Percentiles rank a stretch among this genome's conserved stretches.
Conservation (phyloP, 805 yeast species). For the Sporopachydermia lactativora region DNA sequence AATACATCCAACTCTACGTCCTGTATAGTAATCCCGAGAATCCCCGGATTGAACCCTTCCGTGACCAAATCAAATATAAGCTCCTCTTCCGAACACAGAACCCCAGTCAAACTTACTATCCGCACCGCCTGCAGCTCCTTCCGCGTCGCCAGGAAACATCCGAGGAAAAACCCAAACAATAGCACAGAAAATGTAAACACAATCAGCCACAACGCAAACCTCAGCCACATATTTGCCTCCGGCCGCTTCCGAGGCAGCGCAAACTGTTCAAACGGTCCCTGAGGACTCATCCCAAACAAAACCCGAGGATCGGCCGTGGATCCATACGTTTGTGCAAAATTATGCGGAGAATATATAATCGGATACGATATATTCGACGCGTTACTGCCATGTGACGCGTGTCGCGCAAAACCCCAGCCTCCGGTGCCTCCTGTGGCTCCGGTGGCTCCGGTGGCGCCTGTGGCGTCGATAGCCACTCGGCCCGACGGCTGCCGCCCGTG, state of each 20-base stretch:
- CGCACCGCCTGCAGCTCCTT: slow-evolving; percentile 63
- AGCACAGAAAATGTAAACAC: slow-evolving; percentile 35
- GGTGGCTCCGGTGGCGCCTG: background rate
- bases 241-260: background rate
- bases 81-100: slow-evolving; percentile 74
- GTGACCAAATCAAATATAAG: slow-evolving; percentile 65
- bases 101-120: slow-evolving; percentile 47
- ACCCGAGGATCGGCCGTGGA: background rate
- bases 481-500: slow-evolving; percentile 1
- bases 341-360: slow-evolving; percentile 32
- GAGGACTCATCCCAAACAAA: slow-evolving; percentile 1
- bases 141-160: slow-evolving; percentile 74
- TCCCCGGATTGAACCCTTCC: slow-evolving; percentile 79
- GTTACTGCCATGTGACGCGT: background rate
- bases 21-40: slow-evolving; percentile 48
- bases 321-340: slow-evolving; percentile 17
- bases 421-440: background rate
- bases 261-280: background rate
- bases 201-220: slow-evolving; percentile 19
- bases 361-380: background rate
- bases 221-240: slow-evolving; percentile 4
- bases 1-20: slow-evolving; percentile 73
- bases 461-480: background rate
- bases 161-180: slow-evolving; percentile 63
- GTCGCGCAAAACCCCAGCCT: background rate